phyloP scores from a whole-genome alignment of 1,284 basidiomycete species.

The Boletus hoseneyae region DNA sequence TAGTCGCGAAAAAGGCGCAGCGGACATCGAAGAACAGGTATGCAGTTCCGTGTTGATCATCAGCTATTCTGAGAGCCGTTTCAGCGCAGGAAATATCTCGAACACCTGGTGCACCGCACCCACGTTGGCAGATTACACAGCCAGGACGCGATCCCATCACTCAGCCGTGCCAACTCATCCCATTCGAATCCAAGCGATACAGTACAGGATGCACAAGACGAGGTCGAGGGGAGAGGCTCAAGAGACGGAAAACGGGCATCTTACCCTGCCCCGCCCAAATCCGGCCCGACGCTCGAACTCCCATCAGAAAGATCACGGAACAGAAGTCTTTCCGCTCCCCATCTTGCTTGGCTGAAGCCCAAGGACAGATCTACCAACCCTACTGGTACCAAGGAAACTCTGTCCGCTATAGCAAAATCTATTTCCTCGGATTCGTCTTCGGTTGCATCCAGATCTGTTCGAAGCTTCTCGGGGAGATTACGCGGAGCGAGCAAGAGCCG shows the following conservation, averaged over 20 bases:
- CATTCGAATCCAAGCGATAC: not conserved
- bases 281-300: constrained; percentile 9
- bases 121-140: constrained; percentile 62
- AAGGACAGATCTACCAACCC: constrained; percentile 19
- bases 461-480: constrained; percentile 22
- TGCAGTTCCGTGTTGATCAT: constrained; percentile 8
- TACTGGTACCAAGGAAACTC: constrained; percentile 13
- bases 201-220: not conserved
- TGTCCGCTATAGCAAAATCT: constrained; percentile 7
- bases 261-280: constrained; percentile 13
- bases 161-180: constrained; percentile 7
- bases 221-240: constrained; percentile 6
- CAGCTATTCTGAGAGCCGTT: constrained; percentile 3
- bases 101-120: constrained; percentile 65
- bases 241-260: constrained; percentile 24
- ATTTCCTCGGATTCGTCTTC: constrained; percentile 15
- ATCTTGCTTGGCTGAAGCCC: constrained; percentile 61
- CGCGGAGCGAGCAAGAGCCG: constrained; percentile 22
- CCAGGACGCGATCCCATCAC: constrained; percentile 55
- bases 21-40: constrained; percentile 62
- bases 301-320: constrained; percentile 42
- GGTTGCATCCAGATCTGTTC: constrained; percentile 15
- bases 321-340: constrained; percentile 70
- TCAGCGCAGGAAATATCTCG: constrained; percentile 68
- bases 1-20: constrained; percentile 46